Base-by-base conservation (phyloP, 371 early-diverging fungal genomes). In the Apophysomyces ossiformis region DNA sequence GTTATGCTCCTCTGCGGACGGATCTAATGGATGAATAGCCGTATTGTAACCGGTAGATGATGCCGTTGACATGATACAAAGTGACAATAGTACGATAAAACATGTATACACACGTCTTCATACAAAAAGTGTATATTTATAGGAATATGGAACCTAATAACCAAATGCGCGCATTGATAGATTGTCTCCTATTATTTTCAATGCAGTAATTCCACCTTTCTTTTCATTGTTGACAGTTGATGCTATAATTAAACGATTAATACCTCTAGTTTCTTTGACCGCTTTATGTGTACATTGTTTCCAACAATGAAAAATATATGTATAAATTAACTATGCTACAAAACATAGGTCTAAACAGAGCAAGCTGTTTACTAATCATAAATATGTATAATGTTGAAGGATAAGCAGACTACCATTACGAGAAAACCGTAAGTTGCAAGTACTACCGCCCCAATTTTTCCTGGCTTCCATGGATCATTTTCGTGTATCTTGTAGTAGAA, bases 401-500 rank as follows among this genome's bases (percentile, higher is more conserved):
- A 72, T 26, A 90, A 70, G 63, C 90, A 90, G 37, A 90, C 69
- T 26, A 72, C 57, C 90, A 91, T 90, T 45, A 91, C 84, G 43
- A 83, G 63, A 39, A 72, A 39, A 7, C 92, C 93, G 69, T 91
- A 92, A 5, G 76, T 4, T 1, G 79, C 71, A 13, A 93, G 57
- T 16, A 73, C 57, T 5, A 85, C 81, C 4, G 90, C 77, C 11
- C 73, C 57, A 36, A 87, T 70, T 66, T 87, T 87, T 58, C 77
- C 78, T 7, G 57, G 63, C 43, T 74, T 76, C 91, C 90, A 90
- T 2, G 84, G 82, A 21, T 85, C 74, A 63, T 85, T 72, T 58
- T 82, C 75, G 64, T 91, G 88, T 60, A 96, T 72, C 77, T 93
- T 94, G 80, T 92, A 92, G 80, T 98, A 99, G 65, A 98, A 95